A percentile compares a stretch with the other conserved stretches of the same genome.
Evolutionary conservation across 2,329 filamentous ascomycete genomes (phyloP).

Genomic region (Aspergillus thermomutatus): DNA sequence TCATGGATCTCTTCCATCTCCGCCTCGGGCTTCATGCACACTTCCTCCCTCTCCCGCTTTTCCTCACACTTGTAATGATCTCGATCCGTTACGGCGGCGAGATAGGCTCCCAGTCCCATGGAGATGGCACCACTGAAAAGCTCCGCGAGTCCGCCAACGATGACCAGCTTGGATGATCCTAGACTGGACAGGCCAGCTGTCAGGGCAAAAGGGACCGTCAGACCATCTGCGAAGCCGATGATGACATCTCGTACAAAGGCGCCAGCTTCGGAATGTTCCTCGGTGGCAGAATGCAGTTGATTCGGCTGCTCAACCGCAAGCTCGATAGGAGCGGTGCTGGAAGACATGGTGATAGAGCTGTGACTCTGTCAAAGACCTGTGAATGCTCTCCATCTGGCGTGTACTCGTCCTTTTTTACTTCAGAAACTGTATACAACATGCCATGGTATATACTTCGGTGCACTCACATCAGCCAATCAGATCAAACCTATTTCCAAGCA

Average conservation of each 20-base stretch:
- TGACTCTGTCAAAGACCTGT: neutral
- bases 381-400: too few species aligned
- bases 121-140: constrained; percentile 67
- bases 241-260: constrained; percentile 40
- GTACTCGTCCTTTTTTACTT: neutral
- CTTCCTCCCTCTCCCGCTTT: constrained; percentile 44
- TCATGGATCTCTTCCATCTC: constrained; percentile 23
- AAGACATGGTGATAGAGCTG: neutral
- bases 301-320: neutral
- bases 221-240: constrained; percentile 68
- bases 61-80: constrained; percentile 43
- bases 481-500: neutral
- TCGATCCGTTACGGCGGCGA: constrained; percentile 49
- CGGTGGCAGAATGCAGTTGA: neutral
- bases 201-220: constrained; percentile 71
- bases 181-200: constrained; percentile 62
- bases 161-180: constrained; percentile 57
- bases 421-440: neutral
- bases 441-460: neutral
- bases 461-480: neutral
- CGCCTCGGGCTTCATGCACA: constrained; percentile 42
- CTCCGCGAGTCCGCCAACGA: constrained; percentile 67
- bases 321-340: neutral
- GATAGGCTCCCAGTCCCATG: constrained; percentile 69
- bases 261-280: neutral